Evolutionary conservation across 2,329 filamentous ascomycete genomes (phyloP).

Genomic region (Pyricularia pennisetigena): DNA sequence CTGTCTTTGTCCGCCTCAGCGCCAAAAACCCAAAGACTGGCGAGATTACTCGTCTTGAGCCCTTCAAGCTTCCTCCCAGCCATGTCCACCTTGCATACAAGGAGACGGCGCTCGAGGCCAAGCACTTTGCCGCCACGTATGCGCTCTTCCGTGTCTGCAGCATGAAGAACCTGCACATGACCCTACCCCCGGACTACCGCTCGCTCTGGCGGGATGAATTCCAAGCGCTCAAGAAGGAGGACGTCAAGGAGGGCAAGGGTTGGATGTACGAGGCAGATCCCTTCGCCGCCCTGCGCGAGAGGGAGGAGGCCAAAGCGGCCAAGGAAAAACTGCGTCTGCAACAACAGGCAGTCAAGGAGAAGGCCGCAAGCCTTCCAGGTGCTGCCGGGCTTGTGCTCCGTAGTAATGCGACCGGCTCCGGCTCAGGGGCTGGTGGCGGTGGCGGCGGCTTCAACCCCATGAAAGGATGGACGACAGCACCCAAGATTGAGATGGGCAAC

Average conservation of each 20-base stretch:
- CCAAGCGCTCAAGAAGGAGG: constrained; percentile 67
- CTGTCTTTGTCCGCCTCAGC: constrained; percentile 72
- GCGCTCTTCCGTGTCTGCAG: constrained; percentile 85
- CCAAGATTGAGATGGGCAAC: constrained; percentile 88
- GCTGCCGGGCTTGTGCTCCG: constrained; percentile 46
- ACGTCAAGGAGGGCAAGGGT: constrained; percentile 65
- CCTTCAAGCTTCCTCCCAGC: constrained; percentile 69
- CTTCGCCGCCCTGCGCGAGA: constrained; percentile 70
- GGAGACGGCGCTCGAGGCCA: constrained; percentile 77
- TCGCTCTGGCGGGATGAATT: constrained; percentile 83
- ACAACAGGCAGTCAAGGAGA: constrained; percentile 55
- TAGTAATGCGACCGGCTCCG: constrained; percentile 27
- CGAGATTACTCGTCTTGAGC: constrained; percentile 63
- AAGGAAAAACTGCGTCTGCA: constrained; percentile 75
- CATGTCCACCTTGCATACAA: constrained; percentile 69
- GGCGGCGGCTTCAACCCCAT: constrained; percentile 35
- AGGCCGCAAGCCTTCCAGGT: constrained; percentile 53
- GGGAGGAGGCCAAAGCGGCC: constrained; percentile 65
- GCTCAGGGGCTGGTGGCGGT: constrained; percentile 18
- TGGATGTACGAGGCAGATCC: constrained; percentile 97
- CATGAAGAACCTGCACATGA: constrained; percentile 93
- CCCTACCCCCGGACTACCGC: constrained; percentile 82
- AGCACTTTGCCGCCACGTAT: constrained; percentile 88
- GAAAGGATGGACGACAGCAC: constrained; percentile 74
- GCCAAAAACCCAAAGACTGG: constrained; percentile 72